These are phyloP conservation scores for Neurospora tetraspora DNA, from an alignment of 495 filamentous ascomycete species.

Conservation along the genomic window DNA sequence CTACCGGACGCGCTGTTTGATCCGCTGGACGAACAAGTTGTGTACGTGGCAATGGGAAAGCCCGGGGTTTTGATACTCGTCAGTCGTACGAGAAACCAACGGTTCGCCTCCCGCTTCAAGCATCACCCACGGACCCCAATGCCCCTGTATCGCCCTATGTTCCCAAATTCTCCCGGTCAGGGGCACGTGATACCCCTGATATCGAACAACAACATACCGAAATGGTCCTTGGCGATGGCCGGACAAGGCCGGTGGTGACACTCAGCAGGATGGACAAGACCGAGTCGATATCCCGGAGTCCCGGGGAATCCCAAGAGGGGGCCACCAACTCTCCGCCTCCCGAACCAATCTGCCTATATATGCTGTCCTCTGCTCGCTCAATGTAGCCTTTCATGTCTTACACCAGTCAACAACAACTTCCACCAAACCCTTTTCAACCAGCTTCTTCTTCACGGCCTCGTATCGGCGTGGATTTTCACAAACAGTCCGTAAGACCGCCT, in stretches of 20 bases:
- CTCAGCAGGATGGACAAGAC: not conserved
- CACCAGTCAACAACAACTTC: not conserved
- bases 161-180: not conserved
- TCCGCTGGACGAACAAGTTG: not conserved
- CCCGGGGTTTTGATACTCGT: conserved; percentile 1
- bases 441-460: no score
- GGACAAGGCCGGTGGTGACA: not conserved
- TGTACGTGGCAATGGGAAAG: conserved; percentile 4
- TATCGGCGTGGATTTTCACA: not conserved
- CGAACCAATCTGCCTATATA: not conserved
- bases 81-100: conserved; percentile 14
- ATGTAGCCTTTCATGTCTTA: not conserved
- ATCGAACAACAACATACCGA: conserved; percentile 6
- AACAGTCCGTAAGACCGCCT: not conserved
- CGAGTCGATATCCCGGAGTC: not conserved
- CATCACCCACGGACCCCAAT: not conserved
- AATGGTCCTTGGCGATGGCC: not conserved
- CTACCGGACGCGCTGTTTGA: not conserved
- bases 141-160: not conserved
- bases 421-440: not conserved
- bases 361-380: not conserved
- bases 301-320: not conserved
- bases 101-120: not conserved
- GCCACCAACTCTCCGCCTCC: not conserved
- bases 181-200: conserved; percentile 21